phyloP scores from a whole-genome alignment of 2,329 filamentous ascomycete species.

The Colletotrichum melonis region DNA sequence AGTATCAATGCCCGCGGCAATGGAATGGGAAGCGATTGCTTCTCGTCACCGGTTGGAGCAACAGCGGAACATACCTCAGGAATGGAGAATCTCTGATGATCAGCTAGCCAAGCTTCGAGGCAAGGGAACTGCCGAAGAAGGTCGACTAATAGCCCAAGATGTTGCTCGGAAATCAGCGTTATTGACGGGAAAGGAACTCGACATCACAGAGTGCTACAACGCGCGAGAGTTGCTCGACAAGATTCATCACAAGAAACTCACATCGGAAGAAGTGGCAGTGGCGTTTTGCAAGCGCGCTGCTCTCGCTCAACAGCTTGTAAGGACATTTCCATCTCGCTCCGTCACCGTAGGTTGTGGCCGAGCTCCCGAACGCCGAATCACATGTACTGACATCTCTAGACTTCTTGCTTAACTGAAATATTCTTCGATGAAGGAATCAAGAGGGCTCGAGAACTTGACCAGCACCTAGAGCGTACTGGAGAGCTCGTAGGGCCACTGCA shows the following conservation, averaged over 20 bases:
- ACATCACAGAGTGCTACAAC: conserved; percentile 38
- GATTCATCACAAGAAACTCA: conserved; percentile 34
- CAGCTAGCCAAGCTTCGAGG: conserved; percentile 19
- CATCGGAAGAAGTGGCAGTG: conserved; percentile 40
- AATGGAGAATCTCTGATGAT: conserved; percentile 25
- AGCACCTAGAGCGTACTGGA: conserved; percentile 49
- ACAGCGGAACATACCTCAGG: conserved; percentile 28
- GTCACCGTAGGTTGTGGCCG: not conserved
- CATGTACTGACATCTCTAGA: conserved; percentile 23
- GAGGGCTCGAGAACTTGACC: conserved; percentile 57
- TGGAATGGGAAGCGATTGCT: conserved; percentile 30
- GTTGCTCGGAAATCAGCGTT: conserved; percentile 24
- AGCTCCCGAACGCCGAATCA: not conserved
- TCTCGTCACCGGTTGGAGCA: conserved; percentile 29
- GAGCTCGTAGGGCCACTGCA: conserved; percentile 68
- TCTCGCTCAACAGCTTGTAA: conserved; percentile 42
- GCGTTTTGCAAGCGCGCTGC: conserved; percentile 44
- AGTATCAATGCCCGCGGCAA: not conserved
- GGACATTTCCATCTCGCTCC: not conserved
- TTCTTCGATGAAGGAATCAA: conserved; percentile 60
- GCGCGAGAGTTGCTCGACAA: conserved; percentile 35
- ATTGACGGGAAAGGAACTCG: conserved; percentile 37
- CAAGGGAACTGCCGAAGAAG: conserved; percentile 23
- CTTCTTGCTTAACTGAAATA: conserved; percentile 58
- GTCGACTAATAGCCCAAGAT: conserved; percentile 28